Evolutionary conservation across 805 yeast species (phyloP), one percentile per base, ranked within the genome.

Genomic region (Dipodascopsis uninucleata): DNA sequence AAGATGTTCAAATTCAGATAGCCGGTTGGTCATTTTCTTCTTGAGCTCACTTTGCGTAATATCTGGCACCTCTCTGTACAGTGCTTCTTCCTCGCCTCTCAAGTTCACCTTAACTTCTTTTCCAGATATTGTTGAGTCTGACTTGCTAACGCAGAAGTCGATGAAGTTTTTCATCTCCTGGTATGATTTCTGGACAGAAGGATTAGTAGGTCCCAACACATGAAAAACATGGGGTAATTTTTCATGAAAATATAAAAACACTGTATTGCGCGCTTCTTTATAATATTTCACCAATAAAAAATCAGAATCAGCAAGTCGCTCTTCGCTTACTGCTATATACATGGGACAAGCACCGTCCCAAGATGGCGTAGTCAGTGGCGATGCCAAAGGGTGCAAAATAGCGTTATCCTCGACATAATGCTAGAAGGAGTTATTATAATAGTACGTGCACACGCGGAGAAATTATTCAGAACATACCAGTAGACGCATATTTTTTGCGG

Each of bases 321-420:
- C 55, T n/a, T 50, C 49, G 8, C 41, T 31, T 5, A 41, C 39
- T 9, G 39, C 18, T 5, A 46, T 20, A 16, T 20, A 32, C 4
- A 48, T 18, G 3, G 55, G 55, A 17, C 54, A 50, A 2, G 49
- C 43, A 12, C 53, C 49, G 16, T 28, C 24, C 55, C 55, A 50
- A 16, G 39, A 36, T 4, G 53, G 52, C 2, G 39, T 35, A 4
- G 33, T 21, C 8, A 50, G 33, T 8, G 55, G 55, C 14, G 55
- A 50, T 6, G 43, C 52, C 22, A 50, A 32, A 20, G 55, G 55
- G 32, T 50, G 55, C 5, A 46, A 16, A 8, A 50, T 39, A 4
- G 55, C 55, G 31, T 47, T 43, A 24, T 50, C 33, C 26, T 47
- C 53, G 28, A 38, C 36, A 20, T 50, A 50, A 9, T 36, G 43